Base-by-base conservation (phyloP, 2,329 filamentous ascomycete species). In the Hypoxylon sp. region DNA sequence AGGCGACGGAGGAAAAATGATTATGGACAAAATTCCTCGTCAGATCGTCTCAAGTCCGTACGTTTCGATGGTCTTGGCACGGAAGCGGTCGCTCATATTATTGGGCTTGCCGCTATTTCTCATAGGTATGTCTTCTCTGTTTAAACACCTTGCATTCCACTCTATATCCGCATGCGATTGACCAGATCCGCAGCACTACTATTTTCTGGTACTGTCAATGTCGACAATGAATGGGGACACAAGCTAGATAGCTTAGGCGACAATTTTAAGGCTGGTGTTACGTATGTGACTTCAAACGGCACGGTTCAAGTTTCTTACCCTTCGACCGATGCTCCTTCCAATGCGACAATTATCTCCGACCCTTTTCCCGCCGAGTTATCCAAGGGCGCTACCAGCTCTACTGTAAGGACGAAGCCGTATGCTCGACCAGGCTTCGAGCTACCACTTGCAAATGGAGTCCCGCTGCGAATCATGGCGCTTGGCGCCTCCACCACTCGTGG, bases 401-500 rank as follows among this genome's bases (percentile, higher is more conserved):
- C 56, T 30, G 59, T 63, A 34, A 65, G 60, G 29, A 66, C 61
- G 36, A 65, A 67, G 35, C 42, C 63, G 17, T 66, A 65, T 44
- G 55, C 60, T 29, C 63, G 66, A 35, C 66, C 66, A 7, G 66
- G 66, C 27, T 67, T 55, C 32, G 66, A 68, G 34, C 46, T 65
- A 16, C 65, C 66, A n/a, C 59, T 68, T 7, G 66, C 64, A n/a
- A 57, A 64, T 37, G 65, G 65, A 23, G 59, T 69, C 35, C 66
- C 67, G 19, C 55, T 69, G 16, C 67, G 67, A 30, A 67, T 69
- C 43, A 67, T 69, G 65, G 64, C 65, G 37, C 59, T 69, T 12
- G 67, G 67, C 35, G 67, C 66, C 8, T 69, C 67, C 8, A 67
- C 66, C 2, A 69, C 67, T 4, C 64, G 64, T 23, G 66, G 67